Evolutionary conservation across 352 stramenopile genomes (phyloP), one percentile per base, ranked within the genome.

Genomic region (Phytophthora tubulina): DNA sequence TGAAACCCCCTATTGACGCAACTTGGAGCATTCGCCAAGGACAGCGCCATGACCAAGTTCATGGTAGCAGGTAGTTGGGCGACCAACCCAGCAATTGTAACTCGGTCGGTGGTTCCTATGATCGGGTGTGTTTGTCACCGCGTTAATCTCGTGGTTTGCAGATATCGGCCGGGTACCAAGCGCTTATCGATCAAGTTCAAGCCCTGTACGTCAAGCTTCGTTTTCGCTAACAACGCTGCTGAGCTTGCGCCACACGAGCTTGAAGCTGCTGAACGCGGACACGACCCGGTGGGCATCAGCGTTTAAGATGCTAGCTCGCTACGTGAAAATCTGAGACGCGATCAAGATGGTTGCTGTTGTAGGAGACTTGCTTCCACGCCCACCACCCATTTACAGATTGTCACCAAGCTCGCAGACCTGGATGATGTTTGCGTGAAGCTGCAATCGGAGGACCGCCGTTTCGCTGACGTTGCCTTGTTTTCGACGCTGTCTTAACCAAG

Each of bases 61-160:
- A 13, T 57, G 32, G 32, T 69, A 8, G 39, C 49, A 6, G 42
- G 56, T 50, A 61, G 51, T 32, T 69, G 61, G 13, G 35, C 51
- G 0, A 69, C 61, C 1, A 69, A 62, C 38, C 51, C 46, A 10
- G 17, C 61, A 0, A 57, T 62, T 30, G 41, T 41, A 3, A 69
- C 15, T 33, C 44, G 46, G 6, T 31, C 62, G 9, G 35, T 0
- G 4, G 11, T 57, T 14, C 32, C 50, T 33, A 33, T 62, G 2
- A 21, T 69, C n/a, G 61, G 51, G 1, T 69, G 61, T 3, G 52
- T 50, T 14, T 55, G 32, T 17, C 51, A 68, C 13, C 38, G 61
- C 2, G 49, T 68, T 27, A 68, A 68, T 14, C 13, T 56, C 0
- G 51, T 8, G 21, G 21, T 27, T 27, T 27, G 21, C 21, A 27